These are phyloP conservation scores for Tillandsia leiboldiana DNA, from an alignment of 176 grass and related monocot genomes.

Conservation along the genomic window DNA sequence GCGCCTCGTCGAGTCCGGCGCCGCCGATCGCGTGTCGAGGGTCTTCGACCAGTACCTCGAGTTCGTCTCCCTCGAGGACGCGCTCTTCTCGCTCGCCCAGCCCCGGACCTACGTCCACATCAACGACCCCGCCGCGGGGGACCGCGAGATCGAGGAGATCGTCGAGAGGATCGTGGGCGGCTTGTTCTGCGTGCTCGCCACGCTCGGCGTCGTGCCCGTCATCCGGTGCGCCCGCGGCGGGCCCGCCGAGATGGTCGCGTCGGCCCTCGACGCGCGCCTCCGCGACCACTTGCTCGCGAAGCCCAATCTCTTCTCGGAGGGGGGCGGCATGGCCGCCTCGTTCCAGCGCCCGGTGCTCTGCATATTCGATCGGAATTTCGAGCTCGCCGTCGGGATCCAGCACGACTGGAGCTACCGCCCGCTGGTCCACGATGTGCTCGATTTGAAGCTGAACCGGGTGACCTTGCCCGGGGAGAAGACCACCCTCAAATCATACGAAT, in stretches of 20 bases:
- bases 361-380: slow-evolving; percentile 80
- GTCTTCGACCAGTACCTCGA: slow-evolving; percentile 86
- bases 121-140: slow-evolving; percentile 69
- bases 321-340: slow-evolving; percentile 24
- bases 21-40: slow-evolving; percentile 44
- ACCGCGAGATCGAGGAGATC: slow-evolving; percentile 55
- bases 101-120: slow-evolving; percentile 63
- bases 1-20: slow-evolving; percentile 35
- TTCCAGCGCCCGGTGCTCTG: slow-evolving; percentile 85
- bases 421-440: slow-evolving; percentile 66
- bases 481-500: slow-evolving; percentile 55
- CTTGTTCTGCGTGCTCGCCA: slow-evolving; percentile 63
- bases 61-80: slow-evolving; percentile 81
- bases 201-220: slow-evolving; percentile 65
- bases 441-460: slow-evolving; percentile 63
- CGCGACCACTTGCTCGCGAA: slow-evolving; percentile 75
- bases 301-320: slow-evolving; percentile 77
- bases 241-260: slow-evolving; percentile 71
- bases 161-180: slow-evolving; percentile 58
- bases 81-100: slow-evolving; percentile 80
- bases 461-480: slow-evolving; percentile 37
- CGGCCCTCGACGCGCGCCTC: slow-evolving; percentile 48
- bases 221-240: slow-evolving; percentile 76
- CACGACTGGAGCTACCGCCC: slow-evolving; percentile 95
- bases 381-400: slow-evolving; percentile 62